These are phyloP conservation scores for Nicotiana attenuata DNA, from an alignment of 257 asterid genomes.

Conservation along the genomic window DNA sequence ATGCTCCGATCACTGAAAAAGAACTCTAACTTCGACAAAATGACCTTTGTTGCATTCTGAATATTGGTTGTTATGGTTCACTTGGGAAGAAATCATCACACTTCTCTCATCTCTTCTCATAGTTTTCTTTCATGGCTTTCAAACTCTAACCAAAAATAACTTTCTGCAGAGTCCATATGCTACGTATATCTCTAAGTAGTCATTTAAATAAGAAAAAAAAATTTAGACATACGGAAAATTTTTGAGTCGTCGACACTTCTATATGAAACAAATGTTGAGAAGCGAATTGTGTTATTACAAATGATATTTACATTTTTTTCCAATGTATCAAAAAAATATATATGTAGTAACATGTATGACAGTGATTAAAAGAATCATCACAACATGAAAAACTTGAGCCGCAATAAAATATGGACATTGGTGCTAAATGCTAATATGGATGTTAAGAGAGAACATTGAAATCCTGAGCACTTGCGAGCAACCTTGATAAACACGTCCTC, in stretches of 20 bases:
- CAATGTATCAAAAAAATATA: neutral
- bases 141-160: too few species aligned
- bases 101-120: constrained; percentile 64
- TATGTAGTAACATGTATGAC: too few species aligned
- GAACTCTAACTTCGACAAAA: constrained; percentile 90
- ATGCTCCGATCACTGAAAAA: constrained; percentile 65
- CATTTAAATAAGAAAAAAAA: too few species aligned
- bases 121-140: constrained; percentile 36
- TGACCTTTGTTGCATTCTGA: constrained; percentile 16
- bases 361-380: neutral
- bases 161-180: too few species aligned
- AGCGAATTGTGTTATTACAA: too few species aligned
- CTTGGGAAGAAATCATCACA: constrained; percentile 79
- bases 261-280: neutral
- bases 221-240: too few species aligned
- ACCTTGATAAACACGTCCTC: constrained; percentile 96
- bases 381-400: neutral
- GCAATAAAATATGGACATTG: neutral
- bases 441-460: constrained; percentile 51
- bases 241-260: too few species aligned
- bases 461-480: constrained; percentile 71
- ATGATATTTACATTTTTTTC: neutral
- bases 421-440: neutral
- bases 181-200: too few species aligned
- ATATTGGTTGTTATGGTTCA: constrained; percentile 72